Base-by-base conservation (phyloP, 192 early-diverging fungal species). In the Entomortierella beljakovae region DNA sequence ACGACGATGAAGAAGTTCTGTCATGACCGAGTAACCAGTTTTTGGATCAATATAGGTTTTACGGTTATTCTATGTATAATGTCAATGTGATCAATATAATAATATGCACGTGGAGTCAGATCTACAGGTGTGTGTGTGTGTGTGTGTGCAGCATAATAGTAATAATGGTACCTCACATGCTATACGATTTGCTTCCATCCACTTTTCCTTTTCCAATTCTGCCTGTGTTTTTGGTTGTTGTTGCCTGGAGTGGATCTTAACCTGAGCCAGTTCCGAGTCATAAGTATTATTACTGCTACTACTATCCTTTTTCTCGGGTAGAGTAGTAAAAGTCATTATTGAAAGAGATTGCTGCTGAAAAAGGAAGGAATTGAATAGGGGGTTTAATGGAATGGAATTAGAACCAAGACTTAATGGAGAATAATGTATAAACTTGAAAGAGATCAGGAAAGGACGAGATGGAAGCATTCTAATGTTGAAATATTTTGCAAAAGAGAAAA, bases 21-120 rank as follows among this genome's bases (percentile, higher is more conserved):
- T 90, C 81, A 92, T 89, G 29, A 90, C 90, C 25, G 73, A 77
- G 67, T 90, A 92, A 2, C 88, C 88, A 9, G 90, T 92, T 23
- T 73, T 88, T 13, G 90, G 90, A 63, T 92, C 90, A 29, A 80
- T 87, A 66, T 92, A 92, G 48, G 74, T 88, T 51, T 84, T 75
- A 42, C 69, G 67, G 52, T 83, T 75, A 11, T 60, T 61, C 85
- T 87, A 38, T n/a, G n/a, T 46, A 40, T 46, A 46, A 46, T n/a
- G n/a, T n/a, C n/a, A n/a, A n/a, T n/a, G n/a, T n/a, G n/a, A n/a
- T n/a, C n/a, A n/a, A n/a, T n/a, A n/a, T n/a, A n/a, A n/a, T n/a
- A n/a, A n/a, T n/a, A n/a, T n/a, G n/a, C n/a, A n/a, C n/a, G n/a
- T 42, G 33, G 6, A 50, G 15, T 64, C n/a, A 35, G 46, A 16